Evolutionary conservation across 192 early-diverging fungal genomes (phyloP), one percentile per base, ranked within the genome.

Genomic region (Umbelopsis ramanniana): DNA sequence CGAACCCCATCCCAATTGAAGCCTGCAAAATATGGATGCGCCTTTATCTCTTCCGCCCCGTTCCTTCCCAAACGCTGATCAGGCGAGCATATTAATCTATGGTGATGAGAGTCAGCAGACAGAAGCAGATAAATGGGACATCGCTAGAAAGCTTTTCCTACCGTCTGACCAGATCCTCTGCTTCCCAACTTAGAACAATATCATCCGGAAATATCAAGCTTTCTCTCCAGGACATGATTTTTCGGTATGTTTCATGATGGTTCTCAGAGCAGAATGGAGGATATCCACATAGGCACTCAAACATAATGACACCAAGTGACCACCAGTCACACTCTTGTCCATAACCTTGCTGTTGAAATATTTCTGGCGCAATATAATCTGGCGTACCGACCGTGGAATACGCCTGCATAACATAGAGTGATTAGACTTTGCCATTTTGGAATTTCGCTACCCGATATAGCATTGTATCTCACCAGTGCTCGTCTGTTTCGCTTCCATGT

Each of bases 281-380:
- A 72, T 97, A 99, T n/a, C 98, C 98, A 50, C 95, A 92, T 71
- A 99, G 83, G 74, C 97, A 98, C 77, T 99, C 98, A 85, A 95
- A 99, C 93, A 99, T 98, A 73, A 99, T 99, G 14, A 95, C 96
- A 23, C 98, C 98, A 37, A 99, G 78, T 9, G 96, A 97, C 98
- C 98, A 99, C 94, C 95, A 99, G 85, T 99, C 98, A 78, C 97
- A 99, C 67, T 97, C 95, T 77, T 95, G 91, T 67, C 93, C 91
- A 83, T 99, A 99, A 6, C 97, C 97, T 52, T 93, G 90, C 74
- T 96, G 95, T 68, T 88, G 68, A 73, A 99, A 97, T 43, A 97
- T 95, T 83, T 99, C 98, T 12, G 97, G 96, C 8, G 97, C 96
- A 68, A 79, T 71, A 74, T 97, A 97, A 83, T 99, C 97, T 0